phyloP scores from a whole-genome alignment of 2,329 filamentous ascomycete species.

The Ophiostoma pallidulum region DNA sequence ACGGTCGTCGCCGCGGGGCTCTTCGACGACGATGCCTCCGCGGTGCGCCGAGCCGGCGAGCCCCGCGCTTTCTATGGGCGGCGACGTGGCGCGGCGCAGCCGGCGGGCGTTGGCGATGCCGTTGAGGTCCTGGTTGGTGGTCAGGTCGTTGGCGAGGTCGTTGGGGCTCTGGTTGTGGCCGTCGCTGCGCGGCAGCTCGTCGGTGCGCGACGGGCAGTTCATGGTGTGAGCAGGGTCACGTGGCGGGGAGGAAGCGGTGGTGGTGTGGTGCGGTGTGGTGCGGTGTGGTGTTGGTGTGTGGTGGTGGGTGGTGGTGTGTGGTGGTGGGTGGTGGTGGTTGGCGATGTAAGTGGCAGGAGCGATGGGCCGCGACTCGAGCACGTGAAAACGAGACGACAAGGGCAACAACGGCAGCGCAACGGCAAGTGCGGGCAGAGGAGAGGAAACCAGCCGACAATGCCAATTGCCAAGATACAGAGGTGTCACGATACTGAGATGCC shows the following conservation, averaged over 20 bases:
- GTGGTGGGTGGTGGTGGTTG: no score
- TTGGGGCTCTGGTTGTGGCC: constrained; percentile 48
- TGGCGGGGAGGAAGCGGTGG: not conserved
- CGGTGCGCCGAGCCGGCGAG: constrained; percentile 14
- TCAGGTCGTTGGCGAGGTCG: constrained; percentile 42
- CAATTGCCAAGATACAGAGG: no score
- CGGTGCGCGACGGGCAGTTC: constrained; percentile 26
- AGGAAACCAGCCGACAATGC: no score
- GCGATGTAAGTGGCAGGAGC: no score
- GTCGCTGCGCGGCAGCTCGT: constrained; percentile 29
- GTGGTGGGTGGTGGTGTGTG: no score
- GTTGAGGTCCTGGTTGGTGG: constrained; percentile 48
- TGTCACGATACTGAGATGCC: no score
- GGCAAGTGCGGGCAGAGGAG: no score
- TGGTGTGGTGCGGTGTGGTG: no score
- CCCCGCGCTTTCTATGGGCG: constrained; percentile 21
- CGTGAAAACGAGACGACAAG: not conserved
- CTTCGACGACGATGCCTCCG: not conserved
- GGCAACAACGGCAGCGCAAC: no score
- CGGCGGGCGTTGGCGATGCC: constrained; percentile 37
- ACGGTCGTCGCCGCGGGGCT: not conserved
- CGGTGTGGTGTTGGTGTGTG: no score
- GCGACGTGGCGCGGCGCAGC: constrained; percentile 17
- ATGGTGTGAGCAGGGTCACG: constrained; percentile 7
- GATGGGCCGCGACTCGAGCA: not conserved